Evolutionary conservation across 116 monocot genomes (phyloP).

Genomic region (Posidonia oceanica): DNA sequence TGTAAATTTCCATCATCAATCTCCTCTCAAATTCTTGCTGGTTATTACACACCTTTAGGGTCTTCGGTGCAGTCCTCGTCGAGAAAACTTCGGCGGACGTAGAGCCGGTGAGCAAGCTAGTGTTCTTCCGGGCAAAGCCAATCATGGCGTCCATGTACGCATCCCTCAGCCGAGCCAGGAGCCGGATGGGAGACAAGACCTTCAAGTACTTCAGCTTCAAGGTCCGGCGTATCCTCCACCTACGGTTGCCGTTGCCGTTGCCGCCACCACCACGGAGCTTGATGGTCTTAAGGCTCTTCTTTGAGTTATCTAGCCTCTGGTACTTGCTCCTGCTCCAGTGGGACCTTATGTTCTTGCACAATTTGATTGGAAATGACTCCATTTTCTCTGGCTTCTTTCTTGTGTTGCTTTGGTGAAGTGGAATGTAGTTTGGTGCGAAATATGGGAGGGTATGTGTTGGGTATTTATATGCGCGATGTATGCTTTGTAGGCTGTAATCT

Average conservation of each 20-base stretch:
- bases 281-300: background rate
- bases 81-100: background rate
- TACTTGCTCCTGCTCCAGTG: background rate
- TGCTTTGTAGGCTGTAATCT: too few relatives aligned
- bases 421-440: too few relatives aligned
- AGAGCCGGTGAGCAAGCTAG: constrained; percentile 2
- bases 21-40: constrained; percentile 21
- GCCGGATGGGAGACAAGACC: constrained; percentile 14
- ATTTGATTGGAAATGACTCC: constrained; percentile 7
- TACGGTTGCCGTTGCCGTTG: background rate
- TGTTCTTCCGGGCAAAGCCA: constrained; percentile 26
- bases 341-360: constrained; percentile 5
- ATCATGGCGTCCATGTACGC: constrained; percentile 48
- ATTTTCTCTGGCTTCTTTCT: background rate
- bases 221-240: background rate
- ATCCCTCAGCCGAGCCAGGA: constrained; percentile 24
- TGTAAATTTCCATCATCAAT: constrained; percentile 41
- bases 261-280: background rate
- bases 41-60: constrained; percentile 6
- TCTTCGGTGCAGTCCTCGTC: constrained; percentile 8
- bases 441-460: too few relatives aligned
- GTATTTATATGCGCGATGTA: too few relatives aligned
- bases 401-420: too few relatives aligned
- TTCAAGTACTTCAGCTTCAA: constrained; percentile 7
- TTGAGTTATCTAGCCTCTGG: background rate